A percentile compares a stretch with the other conserved stretches of the same genome.
These are phyloP conservation scores for Puccinia triticina DNA, from an alignment of 1,284 basidiomycete genomes.

Conservation along the genomic window DNA sequence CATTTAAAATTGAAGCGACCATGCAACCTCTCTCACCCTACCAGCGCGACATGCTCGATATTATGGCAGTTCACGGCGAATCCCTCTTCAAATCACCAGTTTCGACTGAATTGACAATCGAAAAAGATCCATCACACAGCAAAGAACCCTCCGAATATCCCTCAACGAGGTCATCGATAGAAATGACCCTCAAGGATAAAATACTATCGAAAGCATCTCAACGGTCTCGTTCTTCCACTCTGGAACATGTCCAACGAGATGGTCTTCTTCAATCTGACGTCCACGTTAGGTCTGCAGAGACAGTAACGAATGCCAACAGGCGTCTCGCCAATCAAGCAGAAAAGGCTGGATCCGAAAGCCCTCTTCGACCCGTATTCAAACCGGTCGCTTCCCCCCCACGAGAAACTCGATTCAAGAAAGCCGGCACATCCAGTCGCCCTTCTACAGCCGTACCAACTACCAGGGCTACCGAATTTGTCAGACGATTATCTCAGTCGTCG, in stretches of 20 bases:
- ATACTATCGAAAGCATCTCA: background rate
- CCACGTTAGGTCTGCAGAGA: background rate
- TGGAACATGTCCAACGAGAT: background rate
- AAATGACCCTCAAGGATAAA: background rate
- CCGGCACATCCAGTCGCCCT: background rate
- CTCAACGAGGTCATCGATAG: background rate
- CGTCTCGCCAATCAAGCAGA: background rate
- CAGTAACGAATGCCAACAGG: background rate
- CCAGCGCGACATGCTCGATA: slow-evolving; percentile 9
- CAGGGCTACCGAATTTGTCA: background rate
- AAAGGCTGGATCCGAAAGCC: background rate
- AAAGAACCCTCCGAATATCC: background rate
- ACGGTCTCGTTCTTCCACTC: background rate
- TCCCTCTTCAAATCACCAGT: slow-evolving; percentile 17
- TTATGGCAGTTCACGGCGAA: slow-evolving; percentile 20
- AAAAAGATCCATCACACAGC: background rate
- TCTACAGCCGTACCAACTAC: background rate
- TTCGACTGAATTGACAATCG: background rate
- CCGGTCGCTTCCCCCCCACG: background rate
- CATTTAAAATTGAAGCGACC: background rate
- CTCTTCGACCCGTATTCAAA: background rate
- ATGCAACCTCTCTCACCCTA: background rate
- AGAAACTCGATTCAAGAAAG: background rate
- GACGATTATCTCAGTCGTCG: background rate
- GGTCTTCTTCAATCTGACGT: background rate